These are phyloP conservation scores for Arctium lappa DNA, from an alignment of 129 eudicot species.

Conservation along the genomic window DNA sequence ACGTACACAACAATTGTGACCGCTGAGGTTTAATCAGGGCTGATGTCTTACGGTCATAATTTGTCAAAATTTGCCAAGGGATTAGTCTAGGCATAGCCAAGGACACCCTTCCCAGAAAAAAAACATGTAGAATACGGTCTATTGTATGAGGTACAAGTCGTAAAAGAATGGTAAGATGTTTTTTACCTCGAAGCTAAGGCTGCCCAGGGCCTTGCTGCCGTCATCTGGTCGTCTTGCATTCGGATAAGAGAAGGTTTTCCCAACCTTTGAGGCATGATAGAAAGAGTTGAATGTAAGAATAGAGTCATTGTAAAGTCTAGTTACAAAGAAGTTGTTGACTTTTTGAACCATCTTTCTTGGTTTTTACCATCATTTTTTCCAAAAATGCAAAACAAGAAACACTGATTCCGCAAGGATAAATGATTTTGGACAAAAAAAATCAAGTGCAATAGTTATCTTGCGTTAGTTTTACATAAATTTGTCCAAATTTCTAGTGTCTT, in stretches of 20 bases:
- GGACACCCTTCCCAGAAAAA: no score
- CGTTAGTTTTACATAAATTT: no score
- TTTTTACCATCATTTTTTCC: not conserved
- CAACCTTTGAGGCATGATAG: conserved; percentile 48
- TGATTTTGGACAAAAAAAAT: no score
- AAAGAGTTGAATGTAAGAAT: not conserved
- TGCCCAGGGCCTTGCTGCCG: conserved; percentile 64
- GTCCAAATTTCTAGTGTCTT: no score
- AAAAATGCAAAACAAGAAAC: not conserved
- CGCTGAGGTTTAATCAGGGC: no score
- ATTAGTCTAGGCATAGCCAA: no score
- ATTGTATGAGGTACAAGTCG: no score
- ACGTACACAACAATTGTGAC: no score
- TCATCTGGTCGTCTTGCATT: conserved; percentile 64
- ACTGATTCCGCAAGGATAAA: not conserved
- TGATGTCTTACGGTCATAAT: no score
- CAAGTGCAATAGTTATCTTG: no score
- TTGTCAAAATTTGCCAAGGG: no score
- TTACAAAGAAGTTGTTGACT: not conserved
- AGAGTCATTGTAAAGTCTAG: not conserved
- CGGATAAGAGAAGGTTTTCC: conserved; percentile 59
- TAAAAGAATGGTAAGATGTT: not conserved
- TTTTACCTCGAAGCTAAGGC: conserved; percentile 65
- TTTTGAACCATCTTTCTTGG: not conserved
- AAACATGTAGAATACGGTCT: no score